phyloP scores from a whole-genome alignment of 495 filamentous ascomycete genomes.

The Penicillium odoratum region DNA sequence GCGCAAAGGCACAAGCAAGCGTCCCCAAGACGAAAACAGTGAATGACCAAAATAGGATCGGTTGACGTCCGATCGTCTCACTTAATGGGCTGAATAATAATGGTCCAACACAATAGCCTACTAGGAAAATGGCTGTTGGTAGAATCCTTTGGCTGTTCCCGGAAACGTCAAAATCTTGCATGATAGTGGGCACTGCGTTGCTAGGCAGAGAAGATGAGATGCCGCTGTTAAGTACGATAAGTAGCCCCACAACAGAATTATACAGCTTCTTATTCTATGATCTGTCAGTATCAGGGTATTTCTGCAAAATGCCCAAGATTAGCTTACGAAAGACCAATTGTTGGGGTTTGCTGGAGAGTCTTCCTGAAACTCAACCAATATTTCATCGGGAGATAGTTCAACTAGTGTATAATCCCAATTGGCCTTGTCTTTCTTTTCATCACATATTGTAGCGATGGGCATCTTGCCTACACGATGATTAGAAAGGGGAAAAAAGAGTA shows the following conservation, averaged over 20 bases:
- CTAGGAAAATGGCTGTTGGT: constrained; percentile 72
- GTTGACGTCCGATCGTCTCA: constrained; percentile 68
- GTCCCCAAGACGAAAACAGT: constrained; percentile 64
- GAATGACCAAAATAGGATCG: constrained; percentile 62
- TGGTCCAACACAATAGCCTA: constrained; percentile 69
- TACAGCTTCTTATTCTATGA: constrained; percentile 55
- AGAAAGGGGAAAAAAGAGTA: neutral
- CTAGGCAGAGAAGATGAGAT: constrained; percentile 68
- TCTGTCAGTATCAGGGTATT: constrained; percentile 8
- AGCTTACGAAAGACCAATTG: constrained; percentile 36
- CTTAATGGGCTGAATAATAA: constrained; percentile 68
- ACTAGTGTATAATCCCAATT: constrained; percentile 24
- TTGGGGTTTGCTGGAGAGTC: constrained; percentile 29
- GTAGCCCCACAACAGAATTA: constrained; percentile 55
- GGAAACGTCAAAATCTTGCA: constrained; percentile 39
- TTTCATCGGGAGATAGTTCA: constrained; percentile 24
- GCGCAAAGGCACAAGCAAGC: constrained; percentile 67
- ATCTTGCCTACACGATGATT: constrained; percentile 16
- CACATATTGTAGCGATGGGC: constrained; percentile 10
- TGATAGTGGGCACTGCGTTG: constrained; percentile 57
- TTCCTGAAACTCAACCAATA: constrained; percentile 33
- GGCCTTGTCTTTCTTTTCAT: constrained; percentile 1
- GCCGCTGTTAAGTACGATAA: constrained; percentile 70
- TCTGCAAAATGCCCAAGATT: neutral
- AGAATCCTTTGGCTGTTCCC: constrained; percentile 55